Percentiles rank a stretch among this genome's conserved stretches.
phyloP scores from a whole-genome alignment of 768 basidiomycete species.

The Termitomyces bulborhizus region DNA sequence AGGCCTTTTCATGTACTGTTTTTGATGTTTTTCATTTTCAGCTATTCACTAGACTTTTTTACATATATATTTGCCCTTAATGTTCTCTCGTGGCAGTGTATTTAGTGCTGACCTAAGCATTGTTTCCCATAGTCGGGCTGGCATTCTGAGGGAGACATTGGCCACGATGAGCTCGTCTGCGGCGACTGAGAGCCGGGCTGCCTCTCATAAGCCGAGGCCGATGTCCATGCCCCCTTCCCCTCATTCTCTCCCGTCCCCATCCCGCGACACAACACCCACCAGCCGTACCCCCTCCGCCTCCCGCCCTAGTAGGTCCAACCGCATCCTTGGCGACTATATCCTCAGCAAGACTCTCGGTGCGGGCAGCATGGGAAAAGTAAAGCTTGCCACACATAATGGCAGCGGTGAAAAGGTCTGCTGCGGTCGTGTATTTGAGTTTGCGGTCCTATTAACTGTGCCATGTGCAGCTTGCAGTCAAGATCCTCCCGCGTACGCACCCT shows the following conservation, averaged over 20 bases:
- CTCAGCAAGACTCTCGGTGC: constrained; percentile 96
- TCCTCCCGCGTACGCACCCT: constrained; percentile 82
- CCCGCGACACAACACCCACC: constrained; percentile 1
- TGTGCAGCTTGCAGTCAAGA: constrained; percentile 92
- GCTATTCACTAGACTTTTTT: too few relatives aligned
- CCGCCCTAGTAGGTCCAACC: constrained; percentile 35
- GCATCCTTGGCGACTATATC: constrained; percentile 90
- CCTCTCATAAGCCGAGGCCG: constrained; percentile 9
- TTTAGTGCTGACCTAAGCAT: not conserved
- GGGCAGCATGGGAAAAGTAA: constrained; percentile 99
- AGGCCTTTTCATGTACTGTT: too few relatives aligned
- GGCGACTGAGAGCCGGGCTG: not conserved
- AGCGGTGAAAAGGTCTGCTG: constrained; percentile 86
- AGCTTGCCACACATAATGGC: constrained; percentile 83
- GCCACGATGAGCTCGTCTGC: constrained; percentile 3
- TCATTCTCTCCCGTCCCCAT: not conserved
- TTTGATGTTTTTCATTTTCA: too few relatives aligned
- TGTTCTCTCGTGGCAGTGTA: too few relatives aligned
- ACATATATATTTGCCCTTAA: too few relatives aligned
- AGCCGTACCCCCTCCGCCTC: constrained; percentile 14
- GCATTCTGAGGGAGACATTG: not conserved
- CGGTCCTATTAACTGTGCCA: not conserved
- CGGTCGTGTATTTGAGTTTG: constrained; percentile 5
- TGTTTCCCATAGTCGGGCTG: not conserved
- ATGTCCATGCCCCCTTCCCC: constrained; percentile 15